Conservation (phyloP, 1,284 basidiomycete genomes). For the Amylostereum areolatum region DNA sequence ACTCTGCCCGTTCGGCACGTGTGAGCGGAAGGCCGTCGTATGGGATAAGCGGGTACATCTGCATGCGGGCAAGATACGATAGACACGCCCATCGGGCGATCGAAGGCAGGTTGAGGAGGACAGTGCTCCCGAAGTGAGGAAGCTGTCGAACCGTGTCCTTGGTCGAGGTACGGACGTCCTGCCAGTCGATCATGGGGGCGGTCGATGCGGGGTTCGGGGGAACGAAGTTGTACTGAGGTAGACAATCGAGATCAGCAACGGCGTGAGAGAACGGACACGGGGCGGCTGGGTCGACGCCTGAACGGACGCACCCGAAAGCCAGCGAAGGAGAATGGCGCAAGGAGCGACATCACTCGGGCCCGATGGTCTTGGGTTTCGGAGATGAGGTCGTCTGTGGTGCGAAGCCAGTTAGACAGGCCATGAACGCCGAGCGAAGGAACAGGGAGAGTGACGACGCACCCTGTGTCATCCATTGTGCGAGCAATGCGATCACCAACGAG, state of each 20-base stretch:
- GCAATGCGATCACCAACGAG: constrained; percentile 38
- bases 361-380: constrained; percentile 30
- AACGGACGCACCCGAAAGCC: constrained; percentile 38
- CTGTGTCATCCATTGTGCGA: constrained; percentile 40
- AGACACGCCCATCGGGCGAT: constrained; percentile 40
- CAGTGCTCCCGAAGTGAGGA: too few relatives aligned
- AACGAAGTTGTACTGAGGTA: constrained; percentile 11
- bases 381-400: constrained; percentile 24
- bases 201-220: constrained; percentile 14
- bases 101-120: constrained; percentile 25
- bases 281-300: not conserved
- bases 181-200: constrained; percentile 19
- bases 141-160: constrained; percentile 16
- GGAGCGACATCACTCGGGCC: constrained; percentile 27
- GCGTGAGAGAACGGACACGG: constrained; percentile 3
- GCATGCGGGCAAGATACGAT: constrained; percentile 37
- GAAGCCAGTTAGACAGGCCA: constrained; percentile 2
- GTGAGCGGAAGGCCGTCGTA: constrained; percentile 30
- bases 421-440: not conserved
- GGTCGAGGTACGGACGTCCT: constrained; percentile 37
- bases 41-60: constrained; percentile 26
- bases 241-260: not conserved
- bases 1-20: constrained; percentile 18
- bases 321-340: constrained; percentile 40
- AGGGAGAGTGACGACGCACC: constrained; percentile 20